These are phyloP conservation scores for Picea abies DNA, from an alignment of 83 land plant genomes.

Conservation along the genomic window DNA sequence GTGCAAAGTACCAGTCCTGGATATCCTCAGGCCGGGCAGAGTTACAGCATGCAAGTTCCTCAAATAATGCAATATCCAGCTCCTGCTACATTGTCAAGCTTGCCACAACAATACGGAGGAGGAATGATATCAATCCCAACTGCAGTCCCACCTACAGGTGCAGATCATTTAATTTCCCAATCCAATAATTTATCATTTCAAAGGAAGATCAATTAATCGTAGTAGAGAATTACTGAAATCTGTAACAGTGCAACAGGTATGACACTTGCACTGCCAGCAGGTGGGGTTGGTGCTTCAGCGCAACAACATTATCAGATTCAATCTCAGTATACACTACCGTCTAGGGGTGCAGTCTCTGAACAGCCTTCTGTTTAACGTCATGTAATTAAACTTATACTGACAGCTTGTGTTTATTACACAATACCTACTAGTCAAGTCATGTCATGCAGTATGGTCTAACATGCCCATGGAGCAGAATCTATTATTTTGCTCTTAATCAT, in stretches of 20 bases:
- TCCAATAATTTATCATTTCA: no score
- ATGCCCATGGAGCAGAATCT: background rate
- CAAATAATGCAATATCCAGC: background rate
- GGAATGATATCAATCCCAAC: slow-evolving; percentile 4
- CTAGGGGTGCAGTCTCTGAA: background rate
- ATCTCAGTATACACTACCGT: background rate
- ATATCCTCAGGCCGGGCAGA: slow-evolving; percentile 4
- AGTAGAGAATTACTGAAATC: background rate
- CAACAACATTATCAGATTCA: background rate
- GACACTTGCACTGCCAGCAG: slow-evolving; percentile 9
- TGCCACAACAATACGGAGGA: slow-evolving; percentile 2
- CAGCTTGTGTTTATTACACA: no score
- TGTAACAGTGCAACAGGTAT: slow-evolving; percentile 9
- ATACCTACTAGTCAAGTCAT: no score
- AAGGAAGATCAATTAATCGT: background rate
- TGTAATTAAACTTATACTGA: background rate
- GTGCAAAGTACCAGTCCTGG: background rate
- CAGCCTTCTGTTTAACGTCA: slow-evolving; percentile 7
- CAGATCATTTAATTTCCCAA: background rate
- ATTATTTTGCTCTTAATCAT: background rate
- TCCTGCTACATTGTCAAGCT: background rate
- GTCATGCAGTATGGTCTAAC: background rate
- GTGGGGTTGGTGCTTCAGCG: background rate
- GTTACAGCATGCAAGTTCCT: slow-evolving; percentile 1
- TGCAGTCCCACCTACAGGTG: slow-evolving; percentile 7